Conservation (phyloP, 1,139 yeast genomes). For the Zygoascus hellenicus region DNA sequence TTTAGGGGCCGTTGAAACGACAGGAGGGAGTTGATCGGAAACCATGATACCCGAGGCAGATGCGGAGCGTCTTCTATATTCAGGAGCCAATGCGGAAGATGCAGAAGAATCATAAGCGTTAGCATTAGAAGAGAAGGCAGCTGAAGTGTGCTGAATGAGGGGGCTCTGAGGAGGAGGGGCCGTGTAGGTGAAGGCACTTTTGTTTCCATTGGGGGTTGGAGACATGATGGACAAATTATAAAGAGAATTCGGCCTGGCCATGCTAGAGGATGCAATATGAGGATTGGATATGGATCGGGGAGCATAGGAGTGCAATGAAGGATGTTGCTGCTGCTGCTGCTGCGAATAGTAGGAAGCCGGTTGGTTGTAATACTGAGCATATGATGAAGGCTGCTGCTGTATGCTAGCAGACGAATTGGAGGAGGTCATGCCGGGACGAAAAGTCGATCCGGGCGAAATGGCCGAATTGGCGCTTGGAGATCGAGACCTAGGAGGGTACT, state of each 20-base stretch:
- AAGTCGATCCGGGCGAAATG: background rate
- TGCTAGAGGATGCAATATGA: conserved; percentile 10
- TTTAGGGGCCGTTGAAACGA: conserved; percentile 8
- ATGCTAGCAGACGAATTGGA: conserved; percentile 4
- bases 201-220: background rate
- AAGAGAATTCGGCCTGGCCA: conserved; percentile 15
- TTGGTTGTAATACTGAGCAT: conserved; percentile 8
- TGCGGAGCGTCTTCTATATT: background rate
- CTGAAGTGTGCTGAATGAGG: background rate
- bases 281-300: conserved; percentile 14
- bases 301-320: conserved; percentile 11
- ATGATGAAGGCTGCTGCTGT: conserved; percentile 9
- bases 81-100: background rate
- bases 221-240: conserved; percentile 11
- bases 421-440: conserved; percentile 1
- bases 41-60: conserved; percentile 1
- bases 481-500: conserved; percentile 2
- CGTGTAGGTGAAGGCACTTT: too few relatives aligned
- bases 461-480: conserved; percentile 1
- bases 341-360: conserved; percentile 4
- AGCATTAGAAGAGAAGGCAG: too few relatives aligned
- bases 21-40: background rate
- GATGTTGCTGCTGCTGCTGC: conserved; percentile 11
- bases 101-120: background rate
- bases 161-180: background rate